Base-by-base conservation (phyloP, 257 asterid species). In the Nicotiana undulata region DNA sequence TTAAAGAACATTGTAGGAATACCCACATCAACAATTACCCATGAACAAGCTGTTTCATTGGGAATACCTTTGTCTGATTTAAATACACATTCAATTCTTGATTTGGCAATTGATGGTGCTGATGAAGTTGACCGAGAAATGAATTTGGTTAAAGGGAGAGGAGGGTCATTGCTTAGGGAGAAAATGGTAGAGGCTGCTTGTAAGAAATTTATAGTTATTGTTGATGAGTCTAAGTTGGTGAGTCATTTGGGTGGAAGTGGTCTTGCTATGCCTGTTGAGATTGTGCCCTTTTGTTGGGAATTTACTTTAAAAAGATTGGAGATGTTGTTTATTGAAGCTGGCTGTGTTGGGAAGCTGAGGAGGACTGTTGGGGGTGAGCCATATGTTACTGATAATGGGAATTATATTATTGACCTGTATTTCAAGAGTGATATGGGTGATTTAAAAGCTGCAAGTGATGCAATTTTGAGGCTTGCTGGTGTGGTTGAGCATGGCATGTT, bases 401-500 rank as follows among this genome's bases (percentile, higher is more conserved):
- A 88, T 56, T 86, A 82, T 44, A 88, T 88, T 13, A 81, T 88
- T 63, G 90, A 88, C 32, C 80, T 88, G 86, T 85, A 64, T 79
- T 86, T 85, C 46, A 75, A 84, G 58, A 84, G 83, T 64, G 89
- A 87, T 58, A 85, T 86, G 52, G 88, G 88, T 28, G 86, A 86
- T 82, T 82, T 88, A 81, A 86, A 76, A 67, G 89, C 86, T 59
- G 86, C 89, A 0, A 85, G 89, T 51, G 89, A 84, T 34, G 90
- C 89, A 8, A 88, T 88, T 76, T 77, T 87, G 86, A 85, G 90
- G 87, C 89, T 87, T 80, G 81, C 90, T 4, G 90, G 90, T 37
- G 90, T 88, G 51, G 89, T 86, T 26, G 90, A 88, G 75, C 90
- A 88, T 44, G 90, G 90, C 2, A 82, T 88, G 90, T 88, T 88